These are phyloP conservation scores for Lentithecium fluviatile DNA, from an alignment of 495 filamentous ascomycete genomes.

Conservation along the genomic window DNA sequence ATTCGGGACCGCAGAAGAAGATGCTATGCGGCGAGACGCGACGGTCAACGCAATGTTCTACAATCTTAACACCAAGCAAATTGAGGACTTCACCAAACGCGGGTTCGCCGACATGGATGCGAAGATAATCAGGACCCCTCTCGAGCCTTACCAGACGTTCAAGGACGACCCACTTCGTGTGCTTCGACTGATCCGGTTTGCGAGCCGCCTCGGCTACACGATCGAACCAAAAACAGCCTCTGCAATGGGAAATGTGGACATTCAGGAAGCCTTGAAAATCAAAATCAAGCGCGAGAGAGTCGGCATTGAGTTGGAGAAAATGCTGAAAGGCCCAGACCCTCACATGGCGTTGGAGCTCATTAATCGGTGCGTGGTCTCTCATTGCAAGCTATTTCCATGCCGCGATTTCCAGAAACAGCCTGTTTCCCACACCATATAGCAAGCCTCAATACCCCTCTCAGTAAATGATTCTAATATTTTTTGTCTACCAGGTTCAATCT, in stretches of 20 bases:
- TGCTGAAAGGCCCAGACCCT: conserved; percentile 77
- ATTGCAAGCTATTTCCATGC: too few species aligned
- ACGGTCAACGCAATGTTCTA: conserved; percentile 97
- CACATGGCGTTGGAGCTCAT: conserved; percentile 67
- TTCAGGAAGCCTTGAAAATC: conserved; percentile 70
- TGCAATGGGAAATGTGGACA: conserved; percentile 72
- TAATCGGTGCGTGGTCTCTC: conserved; percentile 46
- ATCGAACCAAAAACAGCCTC: conserved; percentile 66
- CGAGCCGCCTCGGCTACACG: conserved; percentile 73
- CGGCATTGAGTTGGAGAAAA: conserved; percentile 81
- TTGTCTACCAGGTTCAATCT: conserved; percentile 55
- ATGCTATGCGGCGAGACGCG: conserved; percentile 86
- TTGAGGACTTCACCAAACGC: conserved; percentile 80
- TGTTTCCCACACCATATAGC: too few species aligned
- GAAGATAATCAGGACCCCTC: conserved; percentile 75
- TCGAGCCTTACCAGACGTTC: conserved; percentile 90
- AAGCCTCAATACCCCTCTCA: too few species aligned
- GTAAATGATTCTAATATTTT: too few species aligned
- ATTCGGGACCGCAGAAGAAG: conserved; percentile 87
- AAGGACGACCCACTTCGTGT: conserved; percentile 90
- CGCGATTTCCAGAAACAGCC: too few species aligned
- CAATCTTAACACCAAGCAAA: conserved; percentile 69
- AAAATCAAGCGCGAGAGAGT: conserved; percentile 94
- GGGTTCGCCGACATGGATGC: conserved; percentile 73
- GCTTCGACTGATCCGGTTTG: conserved; percentile 86